A percentile compares a stretch with the other conserved stretches of the same genome.
Evolutionary conservation across 805 yeast genomes (phyloP).

Genomic region (Saturnispora ahearnii): DNA sequence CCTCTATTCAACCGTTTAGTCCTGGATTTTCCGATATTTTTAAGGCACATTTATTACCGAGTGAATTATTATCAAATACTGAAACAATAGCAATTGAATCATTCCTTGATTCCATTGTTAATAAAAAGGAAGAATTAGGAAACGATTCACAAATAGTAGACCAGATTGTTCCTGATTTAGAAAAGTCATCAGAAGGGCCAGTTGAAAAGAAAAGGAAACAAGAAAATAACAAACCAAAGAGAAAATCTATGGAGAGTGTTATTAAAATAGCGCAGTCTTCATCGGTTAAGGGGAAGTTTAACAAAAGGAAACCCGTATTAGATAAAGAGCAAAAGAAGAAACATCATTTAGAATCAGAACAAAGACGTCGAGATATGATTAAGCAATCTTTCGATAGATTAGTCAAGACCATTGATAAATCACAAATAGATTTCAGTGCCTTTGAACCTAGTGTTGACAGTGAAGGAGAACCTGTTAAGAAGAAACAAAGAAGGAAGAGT

Average conservation of each 20-base stretch:
- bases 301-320: slow-evolving; percentile 13
- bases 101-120: slow-evolving; percentile 30
- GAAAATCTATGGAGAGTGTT: neutral
- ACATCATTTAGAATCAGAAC: slow-evolving; percentile 32
- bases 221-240: neutral
- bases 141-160: neutral
- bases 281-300: neutral
- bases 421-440: slow-evolving; percentile 9
- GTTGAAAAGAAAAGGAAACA: neutral
- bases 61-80: slow-evolving; percentile 26
- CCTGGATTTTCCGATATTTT: neutral
- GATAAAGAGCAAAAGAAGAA: slow-evolving; percentile 28
- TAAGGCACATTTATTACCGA: neutral
- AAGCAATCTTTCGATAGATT: slow-evolving; percentile 30
- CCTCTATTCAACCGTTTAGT: neutral
- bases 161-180: neutral
- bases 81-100: slow-evolving; percentile 29
- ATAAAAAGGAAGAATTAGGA: slow-evolving; percentile 15
- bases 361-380: slow-evolving; percentile 29
- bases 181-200: neutral
- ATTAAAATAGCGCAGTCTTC: neutral
- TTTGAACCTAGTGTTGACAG: neutral
- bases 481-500: slow-evolving; percentile 6
- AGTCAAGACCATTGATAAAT: slow-evolving; percentile 17
- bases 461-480: slow-evolving; percentile 5